These are phyloP conservation scores for Gentiana straminea DNA, from an alignment of 257 asterid species.

Conservation along the genomic window DNA sequence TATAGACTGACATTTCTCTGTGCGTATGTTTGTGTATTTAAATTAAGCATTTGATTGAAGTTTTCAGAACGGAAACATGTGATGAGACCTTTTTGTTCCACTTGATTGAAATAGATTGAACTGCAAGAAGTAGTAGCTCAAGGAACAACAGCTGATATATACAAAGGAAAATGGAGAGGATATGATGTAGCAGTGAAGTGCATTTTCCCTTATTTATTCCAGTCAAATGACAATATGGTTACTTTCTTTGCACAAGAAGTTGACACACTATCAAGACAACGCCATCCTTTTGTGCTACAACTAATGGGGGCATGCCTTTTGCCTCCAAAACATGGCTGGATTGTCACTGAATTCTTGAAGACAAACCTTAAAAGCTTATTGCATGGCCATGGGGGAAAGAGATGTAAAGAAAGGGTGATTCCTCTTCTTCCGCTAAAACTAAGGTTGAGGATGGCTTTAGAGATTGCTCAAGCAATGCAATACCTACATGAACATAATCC, in stretches of 20 bases:
- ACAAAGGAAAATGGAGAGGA: conserved; percentile 65
- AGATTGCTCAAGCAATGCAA: conserved; percentile 79
- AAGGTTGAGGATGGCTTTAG: conserved; percentile 43
- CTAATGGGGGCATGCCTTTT: conserved; percentile 62
- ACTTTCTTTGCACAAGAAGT: conserved; percentile 64
- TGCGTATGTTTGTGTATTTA: background rate
- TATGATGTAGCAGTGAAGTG: conserved; percentile 58
- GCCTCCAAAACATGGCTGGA: conserved; percentile 61
- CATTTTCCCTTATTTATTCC: conserved; percentile 53
- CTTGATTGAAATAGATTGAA: conserved; percentile 31
- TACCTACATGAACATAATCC: conserved; percentile 61
- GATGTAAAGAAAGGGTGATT: conserved; percentile 31
- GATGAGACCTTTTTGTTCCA: background rate
- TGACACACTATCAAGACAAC: conserved; percentile 50
- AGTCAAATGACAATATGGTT: conserved; percentile 45
- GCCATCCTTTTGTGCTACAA: conserved; percentile 67
- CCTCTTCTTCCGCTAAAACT: conserved; percentile 46
- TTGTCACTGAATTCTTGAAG: conserved; percentile 45
- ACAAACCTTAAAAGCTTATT: conserved; percentile 51
- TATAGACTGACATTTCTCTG: background rate
- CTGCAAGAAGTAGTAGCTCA: conserved; percentile 42
- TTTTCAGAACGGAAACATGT: background rate
- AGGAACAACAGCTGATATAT: conserved; percentile 66
- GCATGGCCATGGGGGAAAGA: conserved; percentile 49
- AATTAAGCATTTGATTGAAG: background rate